Base-by-base conservation (phyloP, 371 early-diverging fungal species). In the Circinella umbellata region DNA sequence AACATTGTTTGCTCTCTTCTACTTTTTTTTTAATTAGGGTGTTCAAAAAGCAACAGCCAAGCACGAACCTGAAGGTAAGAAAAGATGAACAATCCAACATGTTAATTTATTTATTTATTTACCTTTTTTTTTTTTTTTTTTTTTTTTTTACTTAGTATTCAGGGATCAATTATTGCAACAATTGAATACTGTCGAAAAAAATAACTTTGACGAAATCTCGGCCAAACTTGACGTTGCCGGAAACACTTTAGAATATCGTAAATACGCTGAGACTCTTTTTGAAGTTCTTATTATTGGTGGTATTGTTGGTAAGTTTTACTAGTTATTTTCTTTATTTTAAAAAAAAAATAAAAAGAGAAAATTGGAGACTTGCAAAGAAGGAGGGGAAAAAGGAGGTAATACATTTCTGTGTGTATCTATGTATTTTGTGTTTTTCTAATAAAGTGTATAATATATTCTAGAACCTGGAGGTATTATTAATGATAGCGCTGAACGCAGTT, bases 251-350 rank as follows among this genome's bases (percentile, higher is more conserved):
- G 96, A 96, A 74, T 95, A 93, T 86, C 92, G 94, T 78, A 92
- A 94, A 76, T 97, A 97, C 93, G 94, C 91, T 69, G 97, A 97
- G 74, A 85, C 93, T 42, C 88, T 97, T 70, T 97, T 96, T 80
- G 97, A 97, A 86, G 82, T 96, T 64, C 83, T 96, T 75, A 89
- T 96, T 72, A 90, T 92, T 67, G 97, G 97, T 67, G 96, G 96
- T 72, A 89, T 96, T 67, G 82, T 93, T 72, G 93, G 94, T 93
- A 73, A 78, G 68, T 60, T 18, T 63, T 54, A 55, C 36, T 36
- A 18, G 37, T 27, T 27, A 27, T 27, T 27, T 27, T 27, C 27
- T n/a, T n/a, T n/a, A n/a, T n/a, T n/a, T n/a, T n/a, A n/a, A n/a
- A n/a, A n/a, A 27, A 27, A 27, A 27, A 27, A 27, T 27, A 27